Evolutionary conservation across 2,329 filamentous ascomycete species (phyloP), one percentile per base, ranked within the genome.

Genomic region (Scedosporium boydii): DNA sequence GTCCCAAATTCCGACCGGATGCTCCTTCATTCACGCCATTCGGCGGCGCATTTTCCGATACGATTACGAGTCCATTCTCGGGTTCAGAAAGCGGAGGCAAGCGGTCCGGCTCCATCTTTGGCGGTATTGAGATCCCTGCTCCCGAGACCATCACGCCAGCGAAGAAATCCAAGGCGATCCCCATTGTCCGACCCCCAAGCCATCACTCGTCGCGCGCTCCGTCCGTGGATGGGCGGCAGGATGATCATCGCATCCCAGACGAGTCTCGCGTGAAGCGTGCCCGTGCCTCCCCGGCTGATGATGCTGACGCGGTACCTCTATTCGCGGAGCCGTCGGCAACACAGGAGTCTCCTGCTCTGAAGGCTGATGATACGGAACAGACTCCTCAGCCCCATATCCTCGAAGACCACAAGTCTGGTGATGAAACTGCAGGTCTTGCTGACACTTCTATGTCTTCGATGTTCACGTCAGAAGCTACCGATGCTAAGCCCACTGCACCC

Each of bases 101-200:
- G n/a, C 74, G 73, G 12, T 71, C 72, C 1, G 76, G 76, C 65
- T 81, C 83, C 60, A 90, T 92, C 67, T 91, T 92, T 71, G 82
- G 85, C 58, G 87, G 86, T 51, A 87, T 93, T 66, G 83, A 85
- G 65, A 76, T 89, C 38, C 80, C 82, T 14, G 9, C 16, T 21
- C 16, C 38, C 1, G 86, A 90, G 23, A 81, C 86, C 59, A 76
- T 84, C 29, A 89, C 89, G 69, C 82, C 87, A 6, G 73, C 76
- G 0, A 91, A 89, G 75, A 86, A 85, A 68, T 90, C 87, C 4
- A 97, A 95, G 75, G 91, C 91, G 9, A 83, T 96, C 62, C 89
- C 92, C 0, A 96, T 96, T 65, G 76, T 93, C 9, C 81, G 81
- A 46, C 89, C 90, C 1, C 80, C 85, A 63, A 86, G 79, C 68